Percentiles rank a stretch among this genome's conserved stretches.
These are phyloP conservation scores for Xylaria palmicola DNA, from an alignment of 495 filamentous ascomycete genomes.

Conservation along the genomic window DNA sequence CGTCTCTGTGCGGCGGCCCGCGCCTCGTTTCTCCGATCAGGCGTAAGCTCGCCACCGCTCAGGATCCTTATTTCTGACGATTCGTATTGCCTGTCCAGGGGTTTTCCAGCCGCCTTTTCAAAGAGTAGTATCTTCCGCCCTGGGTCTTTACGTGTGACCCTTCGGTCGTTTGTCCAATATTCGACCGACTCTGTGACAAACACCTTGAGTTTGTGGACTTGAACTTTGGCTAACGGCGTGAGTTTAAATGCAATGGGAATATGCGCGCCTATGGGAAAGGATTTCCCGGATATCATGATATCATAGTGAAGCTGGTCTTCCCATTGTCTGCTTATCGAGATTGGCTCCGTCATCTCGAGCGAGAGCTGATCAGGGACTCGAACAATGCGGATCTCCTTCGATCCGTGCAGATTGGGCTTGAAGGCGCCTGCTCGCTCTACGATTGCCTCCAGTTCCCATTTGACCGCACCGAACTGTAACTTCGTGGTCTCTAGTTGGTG, in stretches of 20 bases:
- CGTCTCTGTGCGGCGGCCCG: conserved; percentile 39
- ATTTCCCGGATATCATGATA: conserved; percentile 98
- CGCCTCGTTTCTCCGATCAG: conserved; percentile 43
- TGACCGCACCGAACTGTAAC: conserved; percentile 83
- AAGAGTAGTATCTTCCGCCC: conserved; percentile 83
- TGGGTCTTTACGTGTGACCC: conserved; percentile 82
- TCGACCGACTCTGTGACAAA: conserved; percentile 92
- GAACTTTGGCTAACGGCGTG: conserved; percentile 93
- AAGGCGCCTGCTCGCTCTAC: conserved; percentile 92
- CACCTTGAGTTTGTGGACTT: conserved; percentile 94
- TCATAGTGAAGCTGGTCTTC: conserved; percentile 98
- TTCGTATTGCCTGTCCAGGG: conserved; percentile 71
- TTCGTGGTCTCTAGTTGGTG: conserved; percentile 89
- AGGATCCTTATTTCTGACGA: conserved; percentile 77
- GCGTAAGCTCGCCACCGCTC: conserved; percentile 70
- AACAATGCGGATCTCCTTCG: conserved; percentile 81
- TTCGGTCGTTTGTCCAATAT: conserved; percentile 86
- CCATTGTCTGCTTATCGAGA: conserved; percentile 95
- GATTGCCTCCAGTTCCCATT: conserved; percentile 83
- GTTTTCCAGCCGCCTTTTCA: conserved; percentile 85
- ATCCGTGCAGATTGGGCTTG: conserved; percentile 82
- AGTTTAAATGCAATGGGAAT: conserved; percentile 98
- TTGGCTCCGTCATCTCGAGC: conserved; percentile 90
- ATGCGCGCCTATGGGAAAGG: conserved; percentile 87
- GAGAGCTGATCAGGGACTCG: conserved; percentile 89